Evolutionary conservation across 2,329 filamentous ascomycete species (phyloP).

Genomic region (Ceratocystis cubensis): DNA sequence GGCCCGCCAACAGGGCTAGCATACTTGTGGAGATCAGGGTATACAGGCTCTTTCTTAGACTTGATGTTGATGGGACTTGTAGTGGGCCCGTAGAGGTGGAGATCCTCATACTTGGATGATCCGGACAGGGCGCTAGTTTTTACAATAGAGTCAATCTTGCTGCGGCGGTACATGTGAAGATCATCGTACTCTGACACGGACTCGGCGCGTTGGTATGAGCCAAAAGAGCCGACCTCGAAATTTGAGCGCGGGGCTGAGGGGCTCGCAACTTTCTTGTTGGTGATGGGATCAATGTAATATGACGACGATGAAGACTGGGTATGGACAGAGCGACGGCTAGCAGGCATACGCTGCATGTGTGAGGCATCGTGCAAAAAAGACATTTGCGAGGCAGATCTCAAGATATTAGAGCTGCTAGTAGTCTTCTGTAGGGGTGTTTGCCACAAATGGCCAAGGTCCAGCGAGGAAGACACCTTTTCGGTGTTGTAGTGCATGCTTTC

Average conservation of each 20-base stretch:
- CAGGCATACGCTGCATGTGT: conserved; percentile 10
- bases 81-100: conserved; percentile 28
- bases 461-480: conserved; percentile 6
- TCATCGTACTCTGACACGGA: conserved; percentile 26
- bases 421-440: conserved; percentile 18
- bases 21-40: conserved; percentile 31
- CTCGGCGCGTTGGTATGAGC: conserved; percentile 24
- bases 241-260: background rate
- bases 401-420: conserved; percentile 16
- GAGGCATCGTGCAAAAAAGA: conserved; percentile 15
- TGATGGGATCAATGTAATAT: conserved; percentile 9
- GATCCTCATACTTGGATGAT: conserved; percentile 29
- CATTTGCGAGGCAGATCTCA: conserved; percentile 17
- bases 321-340: conserved; percentile 16
- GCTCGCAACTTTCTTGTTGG: background rate
- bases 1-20: conserved; percentile 27
- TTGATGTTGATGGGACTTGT: conserved; percentile 26
- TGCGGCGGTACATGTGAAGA: conserved; percentile 30
- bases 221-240: conserved; percentile 24
- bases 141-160: conserved; percentile 25
- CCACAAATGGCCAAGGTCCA: conserved; percentile 18
- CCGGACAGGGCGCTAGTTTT: conserved; percentile 20
- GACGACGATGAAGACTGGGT: conserved; percentile 1
- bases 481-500: conserved; percentile 20
- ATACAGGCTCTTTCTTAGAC: conserved; percentile 28